A percentile compares a stretch with the other conserved stretches of the same genome.
phyloP scores from a whole-genome alignment of 371 early-diverging fungal species.

The Capniomyces stellatus region DNA sequence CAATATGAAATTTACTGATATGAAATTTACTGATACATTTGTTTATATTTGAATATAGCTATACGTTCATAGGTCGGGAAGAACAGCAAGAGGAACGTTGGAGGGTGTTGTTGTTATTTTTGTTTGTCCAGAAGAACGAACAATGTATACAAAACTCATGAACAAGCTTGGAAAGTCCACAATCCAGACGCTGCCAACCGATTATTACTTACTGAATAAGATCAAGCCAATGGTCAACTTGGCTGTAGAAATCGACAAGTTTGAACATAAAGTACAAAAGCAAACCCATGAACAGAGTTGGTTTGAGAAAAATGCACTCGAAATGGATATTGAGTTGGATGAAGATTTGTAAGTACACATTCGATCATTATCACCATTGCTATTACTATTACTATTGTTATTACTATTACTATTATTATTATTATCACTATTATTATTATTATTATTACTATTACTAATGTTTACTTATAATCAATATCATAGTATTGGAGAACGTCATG shows the following conservation, averaged over 20 bases:
- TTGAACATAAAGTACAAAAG: slow-evolving; percentile 58
- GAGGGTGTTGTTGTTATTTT: slow-evolving; percentile 70
- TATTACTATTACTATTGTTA: neutral
- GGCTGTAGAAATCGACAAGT: slow-evolving; percentile 58
- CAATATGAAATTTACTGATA: no score
- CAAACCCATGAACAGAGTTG: slow-evolving; percentile 50
- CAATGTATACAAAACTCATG: slow-evolving; percentile 57
- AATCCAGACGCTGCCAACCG: no score
- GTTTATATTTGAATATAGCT: no score
- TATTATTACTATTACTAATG: no score
- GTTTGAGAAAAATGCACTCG: slow-evolving; percentile 69
- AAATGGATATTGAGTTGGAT: slow-evolving; percentile 64
- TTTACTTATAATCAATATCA: no score
- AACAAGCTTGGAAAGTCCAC: slow-evolving; percentile 45
- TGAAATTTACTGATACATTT: no score
- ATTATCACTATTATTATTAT: no score
- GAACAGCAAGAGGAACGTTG: slow-evolving; percentile 59
- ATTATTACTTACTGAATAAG: slow-evolving; percentile 12
- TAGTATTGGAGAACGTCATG: neutral
- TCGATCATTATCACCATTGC: neutral
- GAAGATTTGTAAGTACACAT: no score
- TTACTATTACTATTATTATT: neutral
- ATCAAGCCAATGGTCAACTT: slow-evolving; percentile 52
- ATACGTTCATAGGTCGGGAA: slow-evolving; percentile 75
- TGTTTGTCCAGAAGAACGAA: slow-evolving; percentile 65